Conservation (phyloP, 176 grass and related monocot species). For the Oryza officinalis region DNA sequence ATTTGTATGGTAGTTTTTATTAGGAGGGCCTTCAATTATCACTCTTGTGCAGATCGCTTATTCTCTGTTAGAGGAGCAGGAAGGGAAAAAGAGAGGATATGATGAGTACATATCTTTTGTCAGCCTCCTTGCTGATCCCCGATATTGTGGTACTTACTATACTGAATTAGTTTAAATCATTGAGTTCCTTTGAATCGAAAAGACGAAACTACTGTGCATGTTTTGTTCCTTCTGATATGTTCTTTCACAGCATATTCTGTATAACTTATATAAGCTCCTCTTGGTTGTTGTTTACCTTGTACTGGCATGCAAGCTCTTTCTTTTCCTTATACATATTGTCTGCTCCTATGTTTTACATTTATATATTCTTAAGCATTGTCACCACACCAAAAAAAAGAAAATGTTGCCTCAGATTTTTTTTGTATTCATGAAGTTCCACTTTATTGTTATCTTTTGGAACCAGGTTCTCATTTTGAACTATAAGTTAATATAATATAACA, state of each 20-base stretch:
- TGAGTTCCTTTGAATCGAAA: constrained; percentile 16
- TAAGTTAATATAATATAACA: neutral
- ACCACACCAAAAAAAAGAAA: neutral
- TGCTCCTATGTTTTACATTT: neutral
- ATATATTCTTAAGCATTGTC: neutral
- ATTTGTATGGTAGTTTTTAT: constrained; percentile 15
- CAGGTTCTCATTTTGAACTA: neutral
- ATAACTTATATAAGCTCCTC: neutral
- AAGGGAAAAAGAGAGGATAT: constrained; percentile 64
- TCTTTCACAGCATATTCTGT: neutral
- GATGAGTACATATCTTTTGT: constrained; percentile 96
- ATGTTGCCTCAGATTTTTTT: neutral
- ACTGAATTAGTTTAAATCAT: constrained; percentile 12
- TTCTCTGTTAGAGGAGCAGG: constrained; percentile 84
- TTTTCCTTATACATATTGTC: neutral
- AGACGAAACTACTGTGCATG: neutral
- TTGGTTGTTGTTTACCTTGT: constrained; percentile 28
- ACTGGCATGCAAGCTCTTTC: neutral
- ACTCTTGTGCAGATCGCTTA: constrained; percentile 78
- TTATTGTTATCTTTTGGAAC: neutral
- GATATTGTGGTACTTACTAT: constrained; percentile 73
- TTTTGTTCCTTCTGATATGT: neutral
- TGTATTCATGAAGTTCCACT: neutral
- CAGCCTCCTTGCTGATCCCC: constrained; percentile 86
- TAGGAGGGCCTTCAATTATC: neutral